These are phyloP conservation scores for Anisodus acutangulus DNA, from an alignment of 257 asterid species.

Conservation along the genomic window DNA sequence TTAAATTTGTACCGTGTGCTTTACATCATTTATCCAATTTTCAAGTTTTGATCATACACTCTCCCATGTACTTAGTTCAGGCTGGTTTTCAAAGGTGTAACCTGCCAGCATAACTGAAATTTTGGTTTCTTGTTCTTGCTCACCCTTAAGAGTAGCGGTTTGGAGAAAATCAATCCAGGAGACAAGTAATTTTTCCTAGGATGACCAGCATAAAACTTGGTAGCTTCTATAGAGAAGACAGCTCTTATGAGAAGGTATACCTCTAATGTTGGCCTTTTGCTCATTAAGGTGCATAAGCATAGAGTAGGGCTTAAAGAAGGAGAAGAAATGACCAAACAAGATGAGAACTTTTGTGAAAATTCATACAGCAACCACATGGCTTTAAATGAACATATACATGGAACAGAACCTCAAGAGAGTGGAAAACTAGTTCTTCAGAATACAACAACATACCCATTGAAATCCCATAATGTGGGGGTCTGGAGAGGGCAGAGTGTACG, in stretches of 20 bases:
- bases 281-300: background rate
- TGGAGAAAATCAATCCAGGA: background rate
- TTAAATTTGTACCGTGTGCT: background rate
- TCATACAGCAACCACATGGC: background rate
- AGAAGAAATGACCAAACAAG: background rate
- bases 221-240: background rate
- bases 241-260: background rate
- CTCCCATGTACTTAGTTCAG: background rate
- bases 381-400: background rate
- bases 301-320: background rate
- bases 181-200: background rate
- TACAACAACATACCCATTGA: too few species aligned
- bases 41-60: background rate
- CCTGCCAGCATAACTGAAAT: background rate
- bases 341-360: background rate
- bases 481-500: too few species aligned
- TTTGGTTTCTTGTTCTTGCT: background rate
- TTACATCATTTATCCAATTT: background rate
- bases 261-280: background rate
- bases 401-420: background rate
- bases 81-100: background rate
- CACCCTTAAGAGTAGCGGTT: background rate
- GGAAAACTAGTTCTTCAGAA: background rate
- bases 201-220: conserved; percentile 10
- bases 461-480: too few species aligned